Conservation (phyloP, 2,329 filamentous ascomycete species). For the Colletotrichum neosansevieriae region DNA sequence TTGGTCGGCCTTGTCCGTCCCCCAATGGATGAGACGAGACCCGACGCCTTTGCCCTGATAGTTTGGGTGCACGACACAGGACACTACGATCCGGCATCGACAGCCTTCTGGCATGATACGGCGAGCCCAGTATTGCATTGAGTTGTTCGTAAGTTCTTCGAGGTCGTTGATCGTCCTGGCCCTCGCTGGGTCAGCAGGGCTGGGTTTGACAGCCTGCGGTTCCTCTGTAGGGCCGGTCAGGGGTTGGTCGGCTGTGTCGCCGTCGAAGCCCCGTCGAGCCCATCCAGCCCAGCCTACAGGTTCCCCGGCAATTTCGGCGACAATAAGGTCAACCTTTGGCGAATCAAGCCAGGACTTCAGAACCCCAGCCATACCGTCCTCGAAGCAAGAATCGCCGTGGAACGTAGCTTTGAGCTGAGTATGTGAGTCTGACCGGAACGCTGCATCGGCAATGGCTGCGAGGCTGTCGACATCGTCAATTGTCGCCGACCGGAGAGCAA, state of each 20-base stretch:
- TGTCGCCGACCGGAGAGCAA: slow-evolving; percentile 17
- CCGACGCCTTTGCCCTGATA: slow-evolving; percentile 51
- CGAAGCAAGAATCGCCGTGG: slow-evolving; percentile 46
- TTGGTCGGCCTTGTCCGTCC: slow-evolving; percentile 46
- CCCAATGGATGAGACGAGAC: slow-evolving; percentile 49
- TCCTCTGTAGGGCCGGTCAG: slow-evolving; percentile 36
- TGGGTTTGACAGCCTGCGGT: neutral
- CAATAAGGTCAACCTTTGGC: slow-evolving; percentile 47
- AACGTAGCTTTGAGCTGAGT: slow-evolving; percentile 51
- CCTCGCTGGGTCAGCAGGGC: neutral
- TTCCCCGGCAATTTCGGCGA: slow-evolving; percentile 48
- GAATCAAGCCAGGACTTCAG: slow-evolving; percentile 43
- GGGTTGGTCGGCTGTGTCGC: slow-evolving; percentile 43
- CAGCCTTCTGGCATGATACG: slow-evolving; percentile 45
- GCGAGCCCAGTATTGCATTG: slow-evolving; percentile 47
- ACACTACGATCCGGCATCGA: slow-evolving; percentile 52
- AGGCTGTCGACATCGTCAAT: slow-evolving; percentile 48
- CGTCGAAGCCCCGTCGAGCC: slow-evolving; percentile 46
- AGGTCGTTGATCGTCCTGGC: slow-evolving; percentile 45
- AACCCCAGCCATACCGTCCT: slow-evolving; percentile 42
- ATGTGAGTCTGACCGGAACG: slow-evolving; percentile 49
- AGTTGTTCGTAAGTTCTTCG: slow-evolving; percentile 46
- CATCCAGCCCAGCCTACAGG: slow-evolving; percentile 52
- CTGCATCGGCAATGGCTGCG: slow-evolving; percentile 46
- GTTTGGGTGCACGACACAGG: slow-evolving; percentile 48